phyloP scores from a whole-genome alignment of 208 protist species.

The Crithidia thermophila region DNA sequence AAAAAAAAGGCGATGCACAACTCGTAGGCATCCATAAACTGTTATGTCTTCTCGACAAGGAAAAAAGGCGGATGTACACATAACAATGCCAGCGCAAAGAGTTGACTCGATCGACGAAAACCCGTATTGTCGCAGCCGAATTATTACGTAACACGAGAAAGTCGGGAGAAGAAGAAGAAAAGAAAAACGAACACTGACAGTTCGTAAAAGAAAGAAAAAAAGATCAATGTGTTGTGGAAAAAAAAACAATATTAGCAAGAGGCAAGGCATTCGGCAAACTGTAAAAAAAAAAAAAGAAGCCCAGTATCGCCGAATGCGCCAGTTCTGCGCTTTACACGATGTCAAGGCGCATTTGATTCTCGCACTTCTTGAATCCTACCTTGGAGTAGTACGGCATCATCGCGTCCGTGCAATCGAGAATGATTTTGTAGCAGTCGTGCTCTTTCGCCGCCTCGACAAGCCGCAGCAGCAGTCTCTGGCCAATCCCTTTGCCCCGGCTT shows the following conservation, averaged over 20 bases:
- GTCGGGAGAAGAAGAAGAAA: not conserved
- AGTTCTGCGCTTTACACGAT: slow-evolving; percentile 1
- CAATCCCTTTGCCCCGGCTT: slow-evolving; percentile 60
- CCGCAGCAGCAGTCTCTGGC: slow-evolving; percentile 48
- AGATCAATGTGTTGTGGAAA: no score
- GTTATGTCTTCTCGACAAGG: no score
- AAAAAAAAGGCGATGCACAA: no score
- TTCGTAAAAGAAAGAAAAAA: not conserved
- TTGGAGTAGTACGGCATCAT: slow-evolving; percentile 67
- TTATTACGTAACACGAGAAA: no score
- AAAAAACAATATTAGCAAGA: no score
- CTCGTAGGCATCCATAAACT: no score
- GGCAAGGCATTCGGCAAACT: not conserved
- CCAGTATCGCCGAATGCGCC: not conserved
- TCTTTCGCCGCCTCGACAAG: slow-evolving; percentile 46
- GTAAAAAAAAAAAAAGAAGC: not conserved
- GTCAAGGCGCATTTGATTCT: slow-evolving; percentile 80
- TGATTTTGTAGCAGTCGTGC: slow-evolving; percentile 84
- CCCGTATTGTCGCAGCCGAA: no score
- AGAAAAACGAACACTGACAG: not conserved
- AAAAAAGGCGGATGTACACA: no score
- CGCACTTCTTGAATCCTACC: slow-evolving; percentile 56
- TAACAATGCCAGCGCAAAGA: no score
- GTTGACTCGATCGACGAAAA: no score
- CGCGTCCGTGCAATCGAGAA: slow-evolving; percentile 74